Evolutionary conservation across 441 rosid species (phyloP), one percentile per base, ranked within the genome.

Genomic region (Flueggea neowawraea): DNA sequence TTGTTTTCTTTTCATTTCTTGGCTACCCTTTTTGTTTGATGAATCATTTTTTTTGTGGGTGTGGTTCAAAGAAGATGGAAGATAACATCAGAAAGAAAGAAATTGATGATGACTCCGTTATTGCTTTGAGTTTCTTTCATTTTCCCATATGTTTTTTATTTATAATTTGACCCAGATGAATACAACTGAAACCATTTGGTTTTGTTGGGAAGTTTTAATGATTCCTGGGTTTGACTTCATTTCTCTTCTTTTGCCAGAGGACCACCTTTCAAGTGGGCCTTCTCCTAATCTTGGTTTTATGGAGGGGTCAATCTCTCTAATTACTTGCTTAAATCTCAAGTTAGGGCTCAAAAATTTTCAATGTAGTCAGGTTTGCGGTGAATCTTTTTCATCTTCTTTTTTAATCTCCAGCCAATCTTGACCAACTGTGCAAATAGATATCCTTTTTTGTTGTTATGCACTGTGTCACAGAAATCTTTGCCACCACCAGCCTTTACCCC

Each of bases 281-380:
- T 36, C 4, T 5, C 41, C 41, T 36, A 36, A 36, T 36, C 41
- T 5, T 36, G 41, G 28, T 16, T 56, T 22, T 51, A 54, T 50
- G 12, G n/a, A 47, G 4, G n/a, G 14, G 12, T 47, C 50, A 9
- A 11, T 47, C 50, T 32, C 28, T 36, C 2, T n/a, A 5, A 6
- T 28, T 6, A 28, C 54, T 69, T 72, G 31, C 73, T 71, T 80
- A 63, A 57, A 36, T 66, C 63, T 57, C 73, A 74, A 72, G 80
- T 70, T 80, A 77, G 82, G 78, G 78, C 70, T 74, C 57, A 52
- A 16, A 22, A 58, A 36, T 68, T 63, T 36, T 36, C 41, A 36
- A 36, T 8, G 9, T 2, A 22, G 28, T 22, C 9, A 36, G 9
- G 41, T 36, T 36, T 36, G 13, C 14, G 6, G 5, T 41, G 57